Evolutionary conservation across 2,329 filamentous ascomycete species (phyloP).

Genomic region (Fusarium papillatum): DNA sequence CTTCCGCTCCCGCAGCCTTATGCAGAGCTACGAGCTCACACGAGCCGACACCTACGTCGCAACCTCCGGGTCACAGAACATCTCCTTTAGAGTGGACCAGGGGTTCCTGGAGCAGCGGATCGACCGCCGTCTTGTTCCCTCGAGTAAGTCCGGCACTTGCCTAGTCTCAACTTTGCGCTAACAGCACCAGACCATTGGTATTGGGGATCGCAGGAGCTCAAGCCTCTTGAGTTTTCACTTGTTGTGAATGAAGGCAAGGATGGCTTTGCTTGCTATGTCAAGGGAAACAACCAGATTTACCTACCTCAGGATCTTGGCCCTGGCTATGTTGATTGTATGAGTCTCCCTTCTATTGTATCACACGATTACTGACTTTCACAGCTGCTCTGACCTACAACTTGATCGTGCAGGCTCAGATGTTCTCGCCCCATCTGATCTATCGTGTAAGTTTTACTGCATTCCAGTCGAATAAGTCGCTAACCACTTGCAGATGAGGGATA

Average conservation of each 20-base stretch:
- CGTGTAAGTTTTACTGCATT: neutral
- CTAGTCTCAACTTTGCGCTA: too few species aligned
- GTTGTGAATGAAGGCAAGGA: constrained; percentile 14
- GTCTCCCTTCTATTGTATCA: too few species aligned
- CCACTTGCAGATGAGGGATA: neutral
- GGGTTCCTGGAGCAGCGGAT: constrained; percentile 13
- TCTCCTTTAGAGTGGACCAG: constrained; percentile 14
- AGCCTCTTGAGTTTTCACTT: constrained; percentile 11
- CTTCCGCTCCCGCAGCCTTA: constrained; percentile 17
- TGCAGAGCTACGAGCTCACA: constrained; percentile 18
- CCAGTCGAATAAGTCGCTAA: neutral
- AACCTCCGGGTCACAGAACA: constrained; percentile 13
- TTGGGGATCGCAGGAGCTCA: constrained; percentile 11
- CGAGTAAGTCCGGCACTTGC: neutral
- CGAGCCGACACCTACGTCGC: constrained; percentile 8
- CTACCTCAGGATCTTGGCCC: constrained; percentile 10
- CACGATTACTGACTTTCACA: neutral
- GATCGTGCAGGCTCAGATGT: neutral
- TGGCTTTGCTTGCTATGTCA: constrained; percentile 17
- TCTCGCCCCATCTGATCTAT: neutral
- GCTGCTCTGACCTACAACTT: constrained; percentile 1
- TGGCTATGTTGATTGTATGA: constrained; percentile 19
- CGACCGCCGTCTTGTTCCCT: constrained; percentile 14
- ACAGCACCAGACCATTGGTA: constrained; percentile 6
- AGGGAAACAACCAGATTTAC: constrained; percentile 21